Evolutionary conservation across 768 basidiomycete species (phyloP).

Genomic region (Tricholoma bakamatsutake): DNA sequence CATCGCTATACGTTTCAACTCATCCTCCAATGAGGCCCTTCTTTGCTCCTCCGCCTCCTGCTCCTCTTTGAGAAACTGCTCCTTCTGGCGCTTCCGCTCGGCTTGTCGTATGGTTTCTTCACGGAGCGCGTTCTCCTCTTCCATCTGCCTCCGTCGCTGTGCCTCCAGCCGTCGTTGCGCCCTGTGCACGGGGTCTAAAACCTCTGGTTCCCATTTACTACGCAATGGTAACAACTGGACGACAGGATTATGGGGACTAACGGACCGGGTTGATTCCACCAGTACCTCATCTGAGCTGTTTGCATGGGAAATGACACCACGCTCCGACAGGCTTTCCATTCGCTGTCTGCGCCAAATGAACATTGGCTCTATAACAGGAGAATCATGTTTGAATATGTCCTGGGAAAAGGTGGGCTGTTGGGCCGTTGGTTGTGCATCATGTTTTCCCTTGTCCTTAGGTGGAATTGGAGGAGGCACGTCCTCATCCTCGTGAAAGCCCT

Average conservation of each 20-base stretch:
- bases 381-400: neutral
- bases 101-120: constrained; percentile 42
- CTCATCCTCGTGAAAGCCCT: constrained; percentile 15
- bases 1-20: constrained; percentile 30
- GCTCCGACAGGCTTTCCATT: constrained; percentile 35
- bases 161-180: constrained; percentile 26
- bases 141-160: constrained; percentile 23
- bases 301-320: constrained; percentile 32
- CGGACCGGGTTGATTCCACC: constrained; percentile 2
- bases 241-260: constrained; percentile 4
- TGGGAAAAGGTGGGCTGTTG: neutral
- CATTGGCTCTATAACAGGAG: constrained; percentile 1
- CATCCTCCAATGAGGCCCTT: constrained; percentile 33
- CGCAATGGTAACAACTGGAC: constrained; percentile 23
- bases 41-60: constrained; percentile 38
- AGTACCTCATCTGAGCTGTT: constrained; percentile 27
- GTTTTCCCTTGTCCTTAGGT: constrained; percentile 36
- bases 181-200: constrained; percentile 29
- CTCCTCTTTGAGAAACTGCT: constrained; percentile 34
- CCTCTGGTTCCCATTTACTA: constrained; percentile 32
- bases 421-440: constrained; percentile 9
- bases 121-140: constrained; percentile 35
- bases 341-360: constrained; percentile 18
- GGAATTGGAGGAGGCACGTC: constrained; percentile 34
- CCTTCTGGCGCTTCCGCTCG: constrained; percentile 34